phyloP scores from a whole-genome alignment of 129 eudicot genomes.

The Escallonia rubra region DNA sequence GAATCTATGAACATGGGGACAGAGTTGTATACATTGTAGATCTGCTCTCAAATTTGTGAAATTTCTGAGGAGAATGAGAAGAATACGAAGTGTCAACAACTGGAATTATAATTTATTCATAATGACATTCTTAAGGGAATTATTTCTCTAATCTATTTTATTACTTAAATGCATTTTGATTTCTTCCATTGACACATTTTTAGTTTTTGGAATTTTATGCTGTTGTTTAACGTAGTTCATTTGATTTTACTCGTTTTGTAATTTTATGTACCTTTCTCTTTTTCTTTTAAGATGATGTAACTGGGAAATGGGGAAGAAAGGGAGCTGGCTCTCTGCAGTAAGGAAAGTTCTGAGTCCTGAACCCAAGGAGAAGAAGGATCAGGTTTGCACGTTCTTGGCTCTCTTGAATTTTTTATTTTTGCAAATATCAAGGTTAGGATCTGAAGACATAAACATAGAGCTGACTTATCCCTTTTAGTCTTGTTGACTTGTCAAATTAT shows the following conservation, averaged over 20 bases:
- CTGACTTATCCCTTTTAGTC: neutral
- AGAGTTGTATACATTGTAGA: neutral
- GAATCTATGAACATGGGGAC: neutral
- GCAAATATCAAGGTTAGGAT: too few relatives aligned
- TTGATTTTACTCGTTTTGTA: slow-evolving; percentile 19
- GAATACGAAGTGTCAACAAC: neutral
- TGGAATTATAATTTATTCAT: neutral
- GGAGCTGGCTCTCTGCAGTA: slow-evolving; percentile 66
- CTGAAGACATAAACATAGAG: too few relatives aligned
- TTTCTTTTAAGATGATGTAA: slow-evolving; percentile 43
- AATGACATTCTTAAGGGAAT: neutral
- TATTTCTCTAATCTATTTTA: slow-evolving; percentile 5
- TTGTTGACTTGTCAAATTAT: neutral
- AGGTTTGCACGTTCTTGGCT: slow-evolving; percentile 23
- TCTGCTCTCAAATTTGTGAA: slow-evolving; percentile 2
- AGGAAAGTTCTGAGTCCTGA: slow-evolving; percentile 63
- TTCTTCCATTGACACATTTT: neutral
- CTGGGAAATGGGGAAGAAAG: slow-evolving; percentile 66
- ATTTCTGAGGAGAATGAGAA: neutral
- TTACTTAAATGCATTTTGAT: slow-evolving; percentile 6
- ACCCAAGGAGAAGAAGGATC: slow-evolving; percentile 49
- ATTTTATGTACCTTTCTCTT: slow-evolving; percentile 6
- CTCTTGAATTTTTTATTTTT: too few relatives aligned
- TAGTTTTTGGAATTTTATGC: neutral
- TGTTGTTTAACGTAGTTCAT: neutral